Percentiles rank a stretch among this genome's conserved stretches.
These are phyloP conservation scores for Verticillium zaregamsianum DNA, from an alignment of 2,329 filamentous ascomycete species.

Conservation along the genomic window DNA sequence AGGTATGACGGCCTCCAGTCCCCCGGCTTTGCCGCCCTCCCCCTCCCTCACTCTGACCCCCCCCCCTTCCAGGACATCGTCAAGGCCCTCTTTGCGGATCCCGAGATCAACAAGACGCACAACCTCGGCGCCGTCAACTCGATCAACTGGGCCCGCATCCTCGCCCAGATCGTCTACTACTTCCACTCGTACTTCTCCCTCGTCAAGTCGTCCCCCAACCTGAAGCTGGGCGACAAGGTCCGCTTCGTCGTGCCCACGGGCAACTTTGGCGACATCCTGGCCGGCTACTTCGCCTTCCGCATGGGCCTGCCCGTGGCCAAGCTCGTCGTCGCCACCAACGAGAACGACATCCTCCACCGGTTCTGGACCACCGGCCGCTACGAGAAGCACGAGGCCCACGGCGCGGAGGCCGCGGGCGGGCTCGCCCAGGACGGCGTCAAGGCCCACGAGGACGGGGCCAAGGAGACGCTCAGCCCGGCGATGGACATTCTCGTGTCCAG, in stretches of 20 bases:
- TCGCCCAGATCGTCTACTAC: constrained; percentile 97
- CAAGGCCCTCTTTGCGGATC: constrained; percentile 86
- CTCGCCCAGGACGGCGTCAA: constrained; percentile 58
- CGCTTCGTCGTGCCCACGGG: constrained; percentile 90
- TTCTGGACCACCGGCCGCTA: constrained; percentile 92
- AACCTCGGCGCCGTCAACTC: constrained; percentile 93
- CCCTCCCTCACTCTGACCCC: not conserved
- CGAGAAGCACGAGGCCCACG: constrained; percentile 71
- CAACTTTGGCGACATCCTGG: constrained; percentile 94
- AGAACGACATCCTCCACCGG: constrained; percentile 93
- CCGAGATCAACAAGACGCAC: constrained; percentile 74
- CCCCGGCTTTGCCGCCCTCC: not conserved
- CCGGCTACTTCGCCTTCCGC: constrained; percentile 84
- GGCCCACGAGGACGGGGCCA: constrained; percentile 70
- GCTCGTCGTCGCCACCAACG: constrained; percentile 90
- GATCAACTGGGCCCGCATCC: constrained; percentile 93
- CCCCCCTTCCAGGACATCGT: constrained; percentile 67
- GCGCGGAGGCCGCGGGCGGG: constrained; percentile 55
- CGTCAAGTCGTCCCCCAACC: constrained; percentile 50
- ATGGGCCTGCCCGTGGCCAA: constrained; percentile 89
- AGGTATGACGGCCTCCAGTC: constrained; percentile 42
- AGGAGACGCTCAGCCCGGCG: constrained; percentile 87
- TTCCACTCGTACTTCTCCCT: constrained; percentile 92
- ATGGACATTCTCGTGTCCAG: constrained; percentile 97
- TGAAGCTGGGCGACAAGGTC: constrained; percentile 63